These are phyloP conservation scores for Zymoseptoria pseudotritici DNA, from an alignment of 2,329 filamentous ascomycete species.

Conservation along the genomic window DNA sequence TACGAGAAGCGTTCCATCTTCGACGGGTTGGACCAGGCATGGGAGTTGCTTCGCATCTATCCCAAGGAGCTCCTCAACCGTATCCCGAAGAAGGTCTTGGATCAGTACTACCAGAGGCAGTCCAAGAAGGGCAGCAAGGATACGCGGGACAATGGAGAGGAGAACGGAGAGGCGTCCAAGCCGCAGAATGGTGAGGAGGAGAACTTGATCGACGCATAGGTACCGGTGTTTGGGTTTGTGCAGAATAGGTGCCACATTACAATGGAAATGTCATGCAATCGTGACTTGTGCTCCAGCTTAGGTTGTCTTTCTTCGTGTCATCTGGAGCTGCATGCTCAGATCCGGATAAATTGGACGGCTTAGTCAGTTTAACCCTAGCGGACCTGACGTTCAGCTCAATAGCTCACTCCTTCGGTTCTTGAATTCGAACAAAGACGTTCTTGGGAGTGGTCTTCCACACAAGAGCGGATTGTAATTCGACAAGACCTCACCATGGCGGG, in stretches of 20 bases:
- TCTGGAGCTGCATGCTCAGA: too few species aligned
- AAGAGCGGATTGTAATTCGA: neutral
- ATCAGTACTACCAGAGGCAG: slow-evolving; percentile 44
- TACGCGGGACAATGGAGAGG: slow-evolving; percentile 36
- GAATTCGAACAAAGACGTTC: too few species aligned
- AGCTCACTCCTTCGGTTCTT: too few species aligned
- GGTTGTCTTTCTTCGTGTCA: too few species aligned
- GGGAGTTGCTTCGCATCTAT: slow-evolving; percentile 93
- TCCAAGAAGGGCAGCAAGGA: slow-evolving; percentile 38
- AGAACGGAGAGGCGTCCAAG: slow-evolving; percentile 21
- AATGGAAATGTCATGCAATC: neutral
- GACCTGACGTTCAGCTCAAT: too few species aligned
- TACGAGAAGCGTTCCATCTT: slow-evolving; percentile 90
- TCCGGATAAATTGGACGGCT: too few species aligned
- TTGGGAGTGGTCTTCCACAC: too few species aligned
- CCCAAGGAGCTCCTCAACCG: slow-evolving; percentile 97
- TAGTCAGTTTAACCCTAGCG: too few species aligned
- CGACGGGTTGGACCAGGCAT: slow-evolving; percentile 91
- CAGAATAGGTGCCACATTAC: neutral
- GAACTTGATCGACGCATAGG: slow-evolving; percentile 21
- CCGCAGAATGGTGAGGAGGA: slow-evolving; percentile 25
- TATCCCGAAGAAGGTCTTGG: slow-evolving; percentile 47
- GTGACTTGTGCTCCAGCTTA: too few species aligned
- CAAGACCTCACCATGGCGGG: slow-evolving; percentile 8
- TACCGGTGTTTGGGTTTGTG: neutral